Conservation (phyloP, 352 stramenopile species). For the Phytophthora lateralis region DNA sequence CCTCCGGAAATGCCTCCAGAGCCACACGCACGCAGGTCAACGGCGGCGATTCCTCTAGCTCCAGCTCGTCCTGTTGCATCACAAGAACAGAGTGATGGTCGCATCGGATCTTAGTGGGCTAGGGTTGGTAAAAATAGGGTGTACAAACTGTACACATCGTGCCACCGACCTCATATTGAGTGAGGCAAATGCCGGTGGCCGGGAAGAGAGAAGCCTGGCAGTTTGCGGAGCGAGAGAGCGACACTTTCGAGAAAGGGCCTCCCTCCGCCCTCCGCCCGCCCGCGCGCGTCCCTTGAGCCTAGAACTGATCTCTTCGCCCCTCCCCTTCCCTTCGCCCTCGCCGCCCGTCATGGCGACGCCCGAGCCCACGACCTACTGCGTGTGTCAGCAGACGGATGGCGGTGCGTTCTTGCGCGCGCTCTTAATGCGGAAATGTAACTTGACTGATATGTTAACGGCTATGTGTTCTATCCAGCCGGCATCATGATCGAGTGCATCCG, state of each 20-base stretch:
- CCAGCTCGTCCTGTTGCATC: background rate
- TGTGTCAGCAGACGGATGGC: constrained; percentile 83
- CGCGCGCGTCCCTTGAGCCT: background rate
- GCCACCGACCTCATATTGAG: constrained; percentile 1
- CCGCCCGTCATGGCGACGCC: constrained; percentile 41
- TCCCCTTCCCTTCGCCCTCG: background rate
- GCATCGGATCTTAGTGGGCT: background rate
- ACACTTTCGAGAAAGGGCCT: constrained; percentile 4
- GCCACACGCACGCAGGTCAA: background rate
- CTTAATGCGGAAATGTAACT: background rate
- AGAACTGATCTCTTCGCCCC: background rate
- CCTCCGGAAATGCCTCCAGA: background rate
- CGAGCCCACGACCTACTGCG: constrained; percentile 73
- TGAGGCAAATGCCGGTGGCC: constrained; percentile 4
- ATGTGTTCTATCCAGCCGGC: constrained; percentile 35
- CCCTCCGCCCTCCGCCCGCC: background rate
- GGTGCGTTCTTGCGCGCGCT: constrained; percentile 37
- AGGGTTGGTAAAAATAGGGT: background rate
- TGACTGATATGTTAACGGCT: constrained; percentile 6
- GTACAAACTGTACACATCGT: too few species aligned
- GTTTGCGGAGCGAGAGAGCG: background rate
- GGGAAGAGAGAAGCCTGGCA: background rate
- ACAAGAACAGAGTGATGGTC: background rate
- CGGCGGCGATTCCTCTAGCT: background rate
- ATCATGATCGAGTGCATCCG: constrained; percentile 95